A percentile compares a stretch with the other conserved stretches of the same genome.
phyloP scores from a whole-genome alignment of 2,329 filamentous ascomycete genomes.

The Bipolaris sorokiniana region DNA sequence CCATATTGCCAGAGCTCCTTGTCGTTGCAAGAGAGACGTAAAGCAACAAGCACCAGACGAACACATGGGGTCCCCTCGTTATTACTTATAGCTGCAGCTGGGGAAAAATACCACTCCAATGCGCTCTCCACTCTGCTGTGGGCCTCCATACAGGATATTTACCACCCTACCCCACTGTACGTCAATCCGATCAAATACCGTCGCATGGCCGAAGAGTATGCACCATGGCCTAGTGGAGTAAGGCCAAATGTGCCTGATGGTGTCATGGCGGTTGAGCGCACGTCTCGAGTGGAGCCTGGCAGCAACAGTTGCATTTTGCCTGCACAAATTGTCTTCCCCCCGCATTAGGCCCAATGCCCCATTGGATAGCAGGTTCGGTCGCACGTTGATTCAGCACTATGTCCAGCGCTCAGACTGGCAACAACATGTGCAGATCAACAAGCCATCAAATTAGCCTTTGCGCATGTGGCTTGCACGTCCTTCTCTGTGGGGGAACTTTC shows the following conservation, averaged over 20 bases:
- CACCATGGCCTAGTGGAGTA: neutral
- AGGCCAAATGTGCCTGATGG: conserved; percentile 1
- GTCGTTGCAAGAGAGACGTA: neutral
- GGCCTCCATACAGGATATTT: conserved; percentile 7
- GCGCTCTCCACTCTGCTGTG: conserved; percentile 3
- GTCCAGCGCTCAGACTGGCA: neutral
- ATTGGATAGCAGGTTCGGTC: neutral
- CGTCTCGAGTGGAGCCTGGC: neutral
- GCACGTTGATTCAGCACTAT: conserved; percentile 3
- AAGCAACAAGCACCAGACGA: neutral
- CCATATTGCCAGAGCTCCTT: conserved; percentile 9
- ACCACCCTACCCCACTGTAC: conserved; percentile 13
- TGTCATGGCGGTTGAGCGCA: neutral
- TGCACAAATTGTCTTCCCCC: neutral
- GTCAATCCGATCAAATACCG: conserved; percentile 9
- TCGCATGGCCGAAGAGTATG: conserved; percentile 6
- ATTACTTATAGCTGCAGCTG: conserved; percentile 6
- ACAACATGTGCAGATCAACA: neutral
- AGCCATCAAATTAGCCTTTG: neutral
- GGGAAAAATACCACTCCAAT: conserved; percentile 1
- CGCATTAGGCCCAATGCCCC: neutral
- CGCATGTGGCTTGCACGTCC: neutral
- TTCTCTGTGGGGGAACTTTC: too few relatives aligned
- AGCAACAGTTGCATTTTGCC: conserved; percentile 2
- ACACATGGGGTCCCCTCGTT: conserved; percentile 9